Percentiles rank a stretch among this genome's conserved stretches.
Evolutionary conservation across 176 grass and related monocot genomes (phyloP).

Genomic region (Rhynchospora pubera): DNA sequence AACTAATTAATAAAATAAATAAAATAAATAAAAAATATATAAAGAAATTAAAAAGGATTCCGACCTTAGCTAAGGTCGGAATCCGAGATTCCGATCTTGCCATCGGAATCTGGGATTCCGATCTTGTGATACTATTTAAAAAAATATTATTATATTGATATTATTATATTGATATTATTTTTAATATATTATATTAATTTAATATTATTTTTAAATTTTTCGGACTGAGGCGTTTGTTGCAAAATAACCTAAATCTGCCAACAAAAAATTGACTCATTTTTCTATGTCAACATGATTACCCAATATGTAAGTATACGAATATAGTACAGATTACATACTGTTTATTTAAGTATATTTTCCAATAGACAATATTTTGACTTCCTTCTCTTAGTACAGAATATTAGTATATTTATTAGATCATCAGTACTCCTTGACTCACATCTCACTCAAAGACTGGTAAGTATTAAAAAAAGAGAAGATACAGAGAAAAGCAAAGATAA

Average conservation of each 20-base stretch:
- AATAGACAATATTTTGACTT: conserved; percentile 12
- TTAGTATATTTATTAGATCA: background rate
- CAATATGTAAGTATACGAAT: background rate
- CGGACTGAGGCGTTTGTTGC: background rate
- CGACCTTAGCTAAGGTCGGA: too few species aligned
- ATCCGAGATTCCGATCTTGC: too few species aligned
- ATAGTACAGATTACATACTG: background rate
- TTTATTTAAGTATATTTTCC: background rate
- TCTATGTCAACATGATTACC: background rate
- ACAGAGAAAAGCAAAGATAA: background rate
- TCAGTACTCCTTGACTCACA: background rate
- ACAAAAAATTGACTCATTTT: background rate
- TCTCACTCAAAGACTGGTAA: conserved; percentile 7
- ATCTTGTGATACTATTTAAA: too few species aligned
- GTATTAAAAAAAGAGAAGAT: background rate
- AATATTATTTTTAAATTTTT: too few species aligned
- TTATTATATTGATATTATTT: too few species aligned
- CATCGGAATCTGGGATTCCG: too few species aligned
- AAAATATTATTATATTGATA: too few species aligned
- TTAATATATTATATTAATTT: too few species aligned
- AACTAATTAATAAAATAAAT: too few species aligned
- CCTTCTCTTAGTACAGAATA: background rate
- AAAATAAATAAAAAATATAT: too few species aligned
- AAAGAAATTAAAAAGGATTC: too few species aligned
- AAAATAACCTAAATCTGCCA: conserved; percentile 3